phyloP scores from a whole-genome alignment of 2,329 filamentous ascomycete genomes.

The Hypoxylon sp. region DNA sequence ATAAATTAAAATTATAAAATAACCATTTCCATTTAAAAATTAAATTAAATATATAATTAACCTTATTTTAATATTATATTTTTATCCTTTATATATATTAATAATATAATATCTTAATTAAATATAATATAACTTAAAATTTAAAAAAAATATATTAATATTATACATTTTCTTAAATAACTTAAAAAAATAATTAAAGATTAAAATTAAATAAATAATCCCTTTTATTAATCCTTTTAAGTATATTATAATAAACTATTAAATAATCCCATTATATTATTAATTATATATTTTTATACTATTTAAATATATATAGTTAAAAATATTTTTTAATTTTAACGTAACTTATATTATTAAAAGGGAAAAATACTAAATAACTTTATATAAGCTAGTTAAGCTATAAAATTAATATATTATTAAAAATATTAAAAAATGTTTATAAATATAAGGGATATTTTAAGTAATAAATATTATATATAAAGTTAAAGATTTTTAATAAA shows the following conservation, averaged over 20 bases:
- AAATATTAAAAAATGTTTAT: too few species aligned
- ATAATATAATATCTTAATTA: background rate
- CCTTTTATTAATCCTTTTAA: background rate
- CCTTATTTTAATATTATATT: background rate
- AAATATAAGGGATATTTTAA: too few species aligned
- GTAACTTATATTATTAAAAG: too few species aligned
- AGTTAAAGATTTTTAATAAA: too few species aligned
- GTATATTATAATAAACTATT: background rate
- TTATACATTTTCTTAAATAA: background rate
- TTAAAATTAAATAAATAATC: background rate
- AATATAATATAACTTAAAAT: background rate
- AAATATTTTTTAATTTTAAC: too few species aligned
- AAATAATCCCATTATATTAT: too few species aligned
- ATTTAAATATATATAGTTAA: too few species aligned
- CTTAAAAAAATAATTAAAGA: background rate
- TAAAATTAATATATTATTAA: too few species aligned
- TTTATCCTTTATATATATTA: background rate
- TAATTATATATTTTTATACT: too few species aligned
- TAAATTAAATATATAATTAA: conserved; percentile 4
- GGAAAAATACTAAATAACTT: too few species aligned
- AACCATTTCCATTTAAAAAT: background rate
- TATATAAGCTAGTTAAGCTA: too few species aligned
- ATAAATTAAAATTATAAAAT: conserved; percentile 1
- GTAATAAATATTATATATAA: too few species aligned
- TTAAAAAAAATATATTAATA: background rate